Evolutionary conservation across 352 stramenopile genomes (phyloP).

Genomic region (Phytophthora pistaciae): DNA sequence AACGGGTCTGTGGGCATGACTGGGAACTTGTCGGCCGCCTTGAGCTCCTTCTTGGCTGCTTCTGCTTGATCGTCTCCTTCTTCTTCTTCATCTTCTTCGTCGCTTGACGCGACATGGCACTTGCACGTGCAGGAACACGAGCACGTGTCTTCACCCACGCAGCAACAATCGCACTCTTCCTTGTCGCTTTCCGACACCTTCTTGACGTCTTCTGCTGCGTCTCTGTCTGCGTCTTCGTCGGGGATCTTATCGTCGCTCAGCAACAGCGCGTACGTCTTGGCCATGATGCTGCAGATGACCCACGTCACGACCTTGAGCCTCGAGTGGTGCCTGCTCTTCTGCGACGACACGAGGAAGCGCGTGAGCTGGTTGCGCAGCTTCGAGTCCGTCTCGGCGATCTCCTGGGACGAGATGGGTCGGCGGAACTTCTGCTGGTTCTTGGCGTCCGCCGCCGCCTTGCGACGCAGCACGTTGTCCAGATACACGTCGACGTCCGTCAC

Average conservation of each 20-base stretch:
- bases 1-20: constrained; percentile 30
- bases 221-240: constrained; percentile 11
- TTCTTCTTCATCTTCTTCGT: constrained; percentile 47
- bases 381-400: constrained; percentile 77
- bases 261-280: constrained; percentile 84
- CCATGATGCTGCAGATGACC: constrained; percentile 87
- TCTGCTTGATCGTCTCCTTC: constrained; percentile 12
- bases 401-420: constrained; percentile 67
- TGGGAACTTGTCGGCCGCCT: constrained; percentile 20
- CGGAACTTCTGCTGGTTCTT: constrained; percentile 37
- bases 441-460: constrained; percentile 52
- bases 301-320: constrained; percentile 88
- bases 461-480: constrained; percentile 80
- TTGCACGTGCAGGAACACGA: constrained; percentile 69
- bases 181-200: constrained; percentile 51
- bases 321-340: constrained; percentile 84
- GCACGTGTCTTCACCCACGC: constrained; percentile 65
- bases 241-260: constrained; percentile 78
- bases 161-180: constrained; percentile 84
- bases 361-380: constrained; percentile 86
- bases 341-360: constrained; percentile 71
- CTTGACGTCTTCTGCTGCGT: constrained; percentile 13
- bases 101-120: constrained; percentile 75
- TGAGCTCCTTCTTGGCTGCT: not conserved
- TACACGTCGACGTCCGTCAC: constrained; percentile 88